These are phyloP conservation scores for Aspergillus sp. DNA, from an alignment of 2,329 filamentous ascomycete species.

Conservation along the genomic window DNA sequence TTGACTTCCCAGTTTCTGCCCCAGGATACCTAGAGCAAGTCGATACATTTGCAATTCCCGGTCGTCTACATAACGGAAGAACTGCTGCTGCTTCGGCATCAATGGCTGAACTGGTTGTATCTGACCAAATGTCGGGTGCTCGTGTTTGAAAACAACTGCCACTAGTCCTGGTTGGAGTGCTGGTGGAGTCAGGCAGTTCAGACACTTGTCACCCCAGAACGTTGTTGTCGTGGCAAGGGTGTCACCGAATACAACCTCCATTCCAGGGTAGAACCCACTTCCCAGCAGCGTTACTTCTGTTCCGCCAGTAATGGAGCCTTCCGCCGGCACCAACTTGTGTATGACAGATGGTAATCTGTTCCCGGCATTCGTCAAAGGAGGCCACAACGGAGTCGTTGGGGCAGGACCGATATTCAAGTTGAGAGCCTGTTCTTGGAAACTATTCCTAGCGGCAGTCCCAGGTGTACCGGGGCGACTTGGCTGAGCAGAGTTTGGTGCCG, in stretches of 20 bases:
- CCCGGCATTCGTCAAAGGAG: slow-evolving; percentile 48
- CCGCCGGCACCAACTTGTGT: slow-evolving; percentile 75
- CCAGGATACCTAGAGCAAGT: slow-evolving; percentile 40
- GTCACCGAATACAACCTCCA: slow-evolving; percentile 83
- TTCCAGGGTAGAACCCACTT: slow-evolving; percentile 69
- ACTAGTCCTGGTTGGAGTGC: slow-evolving; percentile 64
- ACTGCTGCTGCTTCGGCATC: slow-evolving; percentile 46
- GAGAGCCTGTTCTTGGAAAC: slow-evolving; percentile 32
- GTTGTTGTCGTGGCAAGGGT: slow-evolving; percentile 66
- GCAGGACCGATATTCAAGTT: slow-evolving; percentile 34
- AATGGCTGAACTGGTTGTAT: slow-evolving; percentile 38
- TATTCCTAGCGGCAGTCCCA: slow-evolving; percentile 40
- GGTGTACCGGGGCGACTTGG: slow-evolving; percentile 77
- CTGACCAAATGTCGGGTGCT: slow-evolving; percentile 45
- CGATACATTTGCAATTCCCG: slow-evolving; percentile 45
- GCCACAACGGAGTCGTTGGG: slow-evolving; percentile 48
- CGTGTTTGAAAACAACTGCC: slow-evolving; percentile 63
- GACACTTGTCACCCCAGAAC: slow-evolving; percentile 73
- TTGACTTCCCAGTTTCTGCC: slow-evolving; percentile 43
- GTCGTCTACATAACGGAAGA: slow-evolving; percentile 65
- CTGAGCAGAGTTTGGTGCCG: slow-evolving; percentile 66
- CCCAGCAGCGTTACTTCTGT: slow-evolving; percentile 84
- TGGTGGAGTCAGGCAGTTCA: slow-evolving; percentile 74
- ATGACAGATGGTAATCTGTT: slow-evolving; percentile 60
- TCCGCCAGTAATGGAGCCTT: slow-evolving; percentile 76